Base-by-base conservation (phyloP, 129 eudicot species). In the Flaveria bidentis region DNA sequence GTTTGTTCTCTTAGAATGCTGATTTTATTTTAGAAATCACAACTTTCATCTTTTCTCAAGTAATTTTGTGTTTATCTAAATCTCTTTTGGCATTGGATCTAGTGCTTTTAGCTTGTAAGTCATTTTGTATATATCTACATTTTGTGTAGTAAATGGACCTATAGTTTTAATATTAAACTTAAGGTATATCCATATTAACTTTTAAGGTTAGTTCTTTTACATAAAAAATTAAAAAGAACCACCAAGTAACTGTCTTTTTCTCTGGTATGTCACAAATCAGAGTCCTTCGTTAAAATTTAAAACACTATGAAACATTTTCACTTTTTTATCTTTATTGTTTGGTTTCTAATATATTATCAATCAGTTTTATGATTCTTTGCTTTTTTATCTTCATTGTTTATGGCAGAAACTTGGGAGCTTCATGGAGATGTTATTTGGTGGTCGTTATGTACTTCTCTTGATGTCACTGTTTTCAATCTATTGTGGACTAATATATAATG, bases 351-450 rank as follows among this genome's bases (percentile, higher is more conserved):
- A 15, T 50, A 39, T 60, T 78, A 25, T 20, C 53, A 17, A 11
- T 67, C 69, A 55, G 11, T 16, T 41, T 39, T 39, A 65, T 52
- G 56, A 8, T 46, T 69, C 74, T 67, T 56, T 30, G 64, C 15
- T 41, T 58, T 58, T 78, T 55, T 28, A 4, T 49, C 44, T 23
- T 39, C 28, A 46, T 81, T 78, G 52, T 25, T 60, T 51, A n/a
- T 78, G 67, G 57, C 94, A 95, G 99, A 95, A 89, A 91, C 96
- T 91, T 67, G 99, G 97, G 73, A 95, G 97, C 90, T 89, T 95
- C 80, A 95, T 95, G 99, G 99, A 95, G 87, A 91, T 95, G 99
- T 87, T 95, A 45, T 91, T 89, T 86, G 99, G 97, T 56, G 99
- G 99, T 49, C 99, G 97, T 67, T 95, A 91, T 82, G 86, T 95